Percentiles rank a stretch among this genome's conserved stretches.
These are phyloP conservation scores for Asclepias syriaca DNA, from an alignment of 257 asterid genomes.

Conservation along the genomic window DNA sequence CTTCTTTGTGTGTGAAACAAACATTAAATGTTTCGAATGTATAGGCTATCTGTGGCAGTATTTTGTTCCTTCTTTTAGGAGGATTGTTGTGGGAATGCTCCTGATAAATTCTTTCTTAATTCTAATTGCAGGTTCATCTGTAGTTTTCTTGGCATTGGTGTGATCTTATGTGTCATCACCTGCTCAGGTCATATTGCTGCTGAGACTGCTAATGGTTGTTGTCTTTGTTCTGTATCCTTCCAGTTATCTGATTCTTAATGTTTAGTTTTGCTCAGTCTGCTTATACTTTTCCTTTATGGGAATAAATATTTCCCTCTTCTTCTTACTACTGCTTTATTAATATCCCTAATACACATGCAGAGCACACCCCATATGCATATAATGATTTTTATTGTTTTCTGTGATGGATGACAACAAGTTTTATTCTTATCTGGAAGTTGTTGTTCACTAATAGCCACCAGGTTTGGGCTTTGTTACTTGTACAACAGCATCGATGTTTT, in stretches of 20 bases:
- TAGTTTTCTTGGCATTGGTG: slow-evolving; percentile 27
- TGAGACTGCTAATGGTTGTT: slow-evolving; percentile 31
- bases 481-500: background rate
- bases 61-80: background rate
- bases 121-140: slow-evolving; percentile 30
- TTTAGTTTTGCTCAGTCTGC: background rate
- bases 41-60: background rate
- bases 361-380: background rate
- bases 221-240: slow-evolving; percentile 32
- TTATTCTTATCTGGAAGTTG: background rate
- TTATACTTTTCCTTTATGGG: background rate
- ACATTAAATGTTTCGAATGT: background rate
- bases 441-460: background rate
- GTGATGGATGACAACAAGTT: background rate
- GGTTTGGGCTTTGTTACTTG: background rate
- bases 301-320: background rate
- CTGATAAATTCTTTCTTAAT: too few species aligned
- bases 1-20: background rate
- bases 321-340: background rate
- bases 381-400: background rate
- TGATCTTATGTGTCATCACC: slow-evolving; percentile 23
- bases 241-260: background rate
- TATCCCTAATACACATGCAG: background rate
- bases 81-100: background rate
- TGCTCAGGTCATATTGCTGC: slow-evolving; percentile 41